phyloP scores from a whole-genome alignment of 768 basidiomycete genomes.

The Dioszegia hungarica region DNA sequence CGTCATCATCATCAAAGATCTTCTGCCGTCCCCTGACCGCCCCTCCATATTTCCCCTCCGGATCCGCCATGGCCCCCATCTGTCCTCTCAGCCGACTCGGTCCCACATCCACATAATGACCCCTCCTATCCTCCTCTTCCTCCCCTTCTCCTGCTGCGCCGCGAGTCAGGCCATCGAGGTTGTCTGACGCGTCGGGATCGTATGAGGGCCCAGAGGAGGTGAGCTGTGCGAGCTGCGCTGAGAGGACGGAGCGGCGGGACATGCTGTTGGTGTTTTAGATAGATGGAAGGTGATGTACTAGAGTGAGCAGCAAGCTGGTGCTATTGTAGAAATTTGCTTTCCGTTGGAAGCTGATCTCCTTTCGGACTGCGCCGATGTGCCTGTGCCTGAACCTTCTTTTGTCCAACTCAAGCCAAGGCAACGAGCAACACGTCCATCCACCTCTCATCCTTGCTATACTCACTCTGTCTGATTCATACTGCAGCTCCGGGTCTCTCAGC shows the following conservation, averaged over 20 bases:
- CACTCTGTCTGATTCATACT: too few species aligned
- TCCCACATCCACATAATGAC: slow-evolving; percentile 85
- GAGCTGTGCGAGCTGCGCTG: slow-evolving; percentile 75
- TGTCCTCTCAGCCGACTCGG: slow-evolving; percentile 65
- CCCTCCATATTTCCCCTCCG: slow-evolving; percentile 74
- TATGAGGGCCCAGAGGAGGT: slow-evolving; percentile 60
- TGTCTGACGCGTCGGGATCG: slow-evolving; percentile 66
- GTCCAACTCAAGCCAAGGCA: too few species aligned
- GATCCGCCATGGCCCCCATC: slow-evolving; percentile 51
- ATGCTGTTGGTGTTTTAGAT: background rate
- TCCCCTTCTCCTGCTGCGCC: background rate
- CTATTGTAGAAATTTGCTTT: too few species aligned
- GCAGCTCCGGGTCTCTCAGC: too few species aligned
- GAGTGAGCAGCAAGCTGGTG: too few species aligned
- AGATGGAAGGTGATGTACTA: background rate
- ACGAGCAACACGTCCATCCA: too few species aligned
- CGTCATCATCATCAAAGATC: slow-evolving; percentile 45
- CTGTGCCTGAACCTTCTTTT: too few species aligned
- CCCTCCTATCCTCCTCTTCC: slow-evolving; percentile 52
- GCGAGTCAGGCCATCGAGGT: slow-evolving; percentile 51
- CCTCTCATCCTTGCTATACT: too few species aligned
- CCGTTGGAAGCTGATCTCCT: too few species aligned
- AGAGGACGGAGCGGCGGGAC: slow-evolving; percentile 46
- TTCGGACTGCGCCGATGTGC: too few species aligned
- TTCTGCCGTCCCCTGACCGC: slow-evolving; percentile 61